Evolutionary conservation across 2,329 filamentous ascomycete genomes (phyloP), one percentile per base, ranked within the genome.

Genomic region (Blastomyces silverae): DNA sequence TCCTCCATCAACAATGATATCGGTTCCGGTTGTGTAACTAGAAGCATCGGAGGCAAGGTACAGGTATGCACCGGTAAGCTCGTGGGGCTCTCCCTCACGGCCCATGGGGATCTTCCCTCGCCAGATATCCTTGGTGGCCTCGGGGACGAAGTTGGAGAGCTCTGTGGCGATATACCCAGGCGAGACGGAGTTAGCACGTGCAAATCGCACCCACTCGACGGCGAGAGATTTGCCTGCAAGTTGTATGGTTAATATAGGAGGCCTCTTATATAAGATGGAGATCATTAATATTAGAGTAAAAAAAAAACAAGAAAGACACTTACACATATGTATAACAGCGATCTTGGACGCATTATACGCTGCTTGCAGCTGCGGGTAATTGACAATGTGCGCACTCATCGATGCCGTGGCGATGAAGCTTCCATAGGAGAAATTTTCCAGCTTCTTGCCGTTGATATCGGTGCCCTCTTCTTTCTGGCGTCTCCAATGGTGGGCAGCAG

Each of bases 1-100:
- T 64, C 89, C 89, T 66, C 90, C 90, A 74, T 94, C 90, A 59
- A 92, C 84, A 67, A 90, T 78, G 66, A 94, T 81, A 74, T 92
- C 88, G 11, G 84, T 81, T 0, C 86, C 91, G 10, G 90, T 95
- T 22, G 88, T 91, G 78, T 91, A 95, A 63, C 86, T 89, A n/a
- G 88, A 85, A 3, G 90, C 90, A 76, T 95, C 90, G 17, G 87
- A 90, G 22, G 89, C 89, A 64, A 95, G 81, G 77, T 92, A 94
- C 59, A 95, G 78, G 75, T 89, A 96, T 22, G 88, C 88, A 25
- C 90, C 91, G 80, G 93, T 92, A 70, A 95, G 81, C 80, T 96
- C 91, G 66, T 85, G 84, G 2, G 85, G 80, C 68, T 87, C 81
- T 11, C 88, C 91, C 73, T 92, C 88, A 69, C 91, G 74, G 79